phyloP scores from a whole-genome alignment of 2,329 filamentous ascomycete genomes.

The Fusarium sp. region DNA sequence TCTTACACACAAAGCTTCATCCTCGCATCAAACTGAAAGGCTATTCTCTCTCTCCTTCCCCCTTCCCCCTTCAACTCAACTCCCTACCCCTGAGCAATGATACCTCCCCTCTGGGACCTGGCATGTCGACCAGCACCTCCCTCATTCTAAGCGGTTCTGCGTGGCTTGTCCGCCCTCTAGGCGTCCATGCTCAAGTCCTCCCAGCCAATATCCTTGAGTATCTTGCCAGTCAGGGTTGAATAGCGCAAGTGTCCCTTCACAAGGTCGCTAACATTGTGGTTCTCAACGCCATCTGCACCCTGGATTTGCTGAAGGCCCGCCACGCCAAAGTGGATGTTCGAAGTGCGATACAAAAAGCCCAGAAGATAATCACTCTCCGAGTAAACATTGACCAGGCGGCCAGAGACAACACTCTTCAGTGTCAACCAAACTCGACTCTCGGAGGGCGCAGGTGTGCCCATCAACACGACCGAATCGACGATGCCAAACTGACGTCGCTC shows the following conservation, averaged over 20 bases:
- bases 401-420: slow-evolving; percentile 81
- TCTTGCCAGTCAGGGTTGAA: slow-evolving; percentile 71
- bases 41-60: neutral
- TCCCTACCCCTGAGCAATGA: slow-evolving; percentile 7
- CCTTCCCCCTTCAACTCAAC: neutral
- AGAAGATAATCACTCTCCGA: slow-evolving; percentile 89
- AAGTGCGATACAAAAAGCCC: slow-evolving; percentile 86
- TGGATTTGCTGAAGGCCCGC: slow-evolving; percentile 83
- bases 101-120: slow-evolving; percentile 8
- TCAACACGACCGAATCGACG: slow-evolving; percentile 85
- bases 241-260: slow-evolving; percentile 78
- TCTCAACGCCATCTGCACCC: slow-evolving; percentile 74
- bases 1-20: slow-evolving; percentile 33
- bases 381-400: slow-evolving; percentile 90
- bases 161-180: slow-evolving; percentile 40
- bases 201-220: slow-evolving; percentile 75
- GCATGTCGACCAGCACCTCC: slow-evolving; percentile 27
- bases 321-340: slow-evolving; percentile 83
- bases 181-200: slow-evolving; percentile 67
- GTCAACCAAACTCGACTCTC: slow-evolving; percentile 78
- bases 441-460: slow-evolving; percentile 83
- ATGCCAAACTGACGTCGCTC: slow-evolving; percentile 86
- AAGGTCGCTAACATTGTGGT: slow-evolving; percentile 72
- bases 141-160: slow-evolving; percentile 33
- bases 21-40: neutral